Evolutionary conservation across 768 basidiomycete genomes (phyloP).

Genomic region (Piloderma croceum): DNA sequence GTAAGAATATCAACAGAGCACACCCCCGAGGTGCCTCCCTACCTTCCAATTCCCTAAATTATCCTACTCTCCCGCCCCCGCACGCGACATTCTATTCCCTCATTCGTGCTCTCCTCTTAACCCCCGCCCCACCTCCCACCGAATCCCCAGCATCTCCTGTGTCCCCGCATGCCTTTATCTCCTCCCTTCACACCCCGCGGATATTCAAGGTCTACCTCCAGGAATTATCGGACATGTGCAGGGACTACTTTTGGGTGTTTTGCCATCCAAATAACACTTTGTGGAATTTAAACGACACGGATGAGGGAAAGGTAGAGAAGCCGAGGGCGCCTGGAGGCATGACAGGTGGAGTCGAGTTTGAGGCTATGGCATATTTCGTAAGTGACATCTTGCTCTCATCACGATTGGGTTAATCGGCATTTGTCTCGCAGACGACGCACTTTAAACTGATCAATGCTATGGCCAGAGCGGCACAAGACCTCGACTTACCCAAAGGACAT

Average conservation of each 20-base stretch:
- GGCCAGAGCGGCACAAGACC: slow-evolving; percentile 55
- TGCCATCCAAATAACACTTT: slow-evolving; percentile 92
- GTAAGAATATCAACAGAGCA: slow-evolving; percentile 34
- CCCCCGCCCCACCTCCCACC: slow-evolving; percentile 57
- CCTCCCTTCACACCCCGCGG: slow-evolving; percentile 57
- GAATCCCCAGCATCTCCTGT: slow-evolving; percentile 58
- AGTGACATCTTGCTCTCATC: slow-evolving; percentile 24
- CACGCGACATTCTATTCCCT: slow-evolving; percentile 72
- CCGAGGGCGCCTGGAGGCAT: slow-evolving; percentile 95
- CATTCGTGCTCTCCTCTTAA: slow-evolving; percentile 70
- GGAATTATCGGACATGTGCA: slow-evolving; percentile 83
- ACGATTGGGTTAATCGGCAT: neutral
- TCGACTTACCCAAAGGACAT: slow-evolving; percentile 61
- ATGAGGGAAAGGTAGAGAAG: slow-evolving; percentile 80
- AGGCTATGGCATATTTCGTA: slow-evolving; percentile 94
- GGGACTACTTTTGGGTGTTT: slow-evolving; percentile 97
- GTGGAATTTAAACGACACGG: slow-evolving; percentile 80
- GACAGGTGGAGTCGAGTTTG: slow-evolving; percentile 97
- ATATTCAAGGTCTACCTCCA: slow-evolving; percentile 79
- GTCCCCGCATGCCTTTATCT: slow-evolving; percentile 80
- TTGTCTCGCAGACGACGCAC: slow-evolving; percentile 66
- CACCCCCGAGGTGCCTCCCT: slow-evolving; percentile 27
- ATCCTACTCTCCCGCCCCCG: slow-evolving; percentile 60
- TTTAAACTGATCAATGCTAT: slow-evolving; percentile 82
- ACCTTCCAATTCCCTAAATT: slow-evolving; percentile 38